Base-by-base conservation (phyloP, 2,329 filamentous ascomycete genomes). In the Huntiella abstrusa region DNA sequence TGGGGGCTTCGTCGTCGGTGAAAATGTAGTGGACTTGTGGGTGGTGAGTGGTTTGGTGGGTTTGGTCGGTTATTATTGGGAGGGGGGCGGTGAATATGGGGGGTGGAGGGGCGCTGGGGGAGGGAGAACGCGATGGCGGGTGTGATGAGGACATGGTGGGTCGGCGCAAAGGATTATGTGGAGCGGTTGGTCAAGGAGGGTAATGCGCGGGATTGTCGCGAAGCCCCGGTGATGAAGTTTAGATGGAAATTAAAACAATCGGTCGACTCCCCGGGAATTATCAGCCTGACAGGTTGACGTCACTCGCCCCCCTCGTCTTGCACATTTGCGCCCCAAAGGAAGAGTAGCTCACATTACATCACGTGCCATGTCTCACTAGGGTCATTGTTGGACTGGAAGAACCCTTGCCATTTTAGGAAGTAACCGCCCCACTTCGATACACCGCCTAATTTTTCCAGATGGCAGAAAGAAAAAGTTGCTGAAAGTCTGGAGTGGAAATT, bases 21-120 rank as follows among this genome's bases (percentile, higher is more conserved):
- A 98, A 96, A 56, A 96, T 73, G 64, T 96, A 96, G 64, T 88
- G 85, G 1, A 94, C 77, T 1, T 88, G 91, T 10, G 48, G 45
- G 59, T 96, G 87, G 55, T 84, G 71, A 51, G 84, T 82, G 40
- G 83, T 74, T 6, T 74, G 78, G n/a, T 75, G 71, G 8, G 71
- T 64, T 60, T 94, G 86, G 57, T 83, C 77, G 52, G 95, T 69
- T 52, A 96, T 69, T 37, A 95, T 68, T 1, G 84, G 81, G 65
- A 94, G 80, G 2, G 85, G 83, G 1, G 51, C 49, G 33, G 42
- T 45, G 38, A 49, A 47, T 22, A 0, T 8, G 5, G 41, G 28
- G 2, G 41, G 13, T 33, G 41, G 41, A 5, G 41, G 41, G 13
- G 17, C 17, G 6, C 5, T 11, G 6, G 41, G n/a, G 4, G 41